These are phyloP conservation scores for Pseudogymnoascus sp. DNA, from an alignment of 2,329 filamentous ascomycete species.

Conservation along the genomic window DNA sequence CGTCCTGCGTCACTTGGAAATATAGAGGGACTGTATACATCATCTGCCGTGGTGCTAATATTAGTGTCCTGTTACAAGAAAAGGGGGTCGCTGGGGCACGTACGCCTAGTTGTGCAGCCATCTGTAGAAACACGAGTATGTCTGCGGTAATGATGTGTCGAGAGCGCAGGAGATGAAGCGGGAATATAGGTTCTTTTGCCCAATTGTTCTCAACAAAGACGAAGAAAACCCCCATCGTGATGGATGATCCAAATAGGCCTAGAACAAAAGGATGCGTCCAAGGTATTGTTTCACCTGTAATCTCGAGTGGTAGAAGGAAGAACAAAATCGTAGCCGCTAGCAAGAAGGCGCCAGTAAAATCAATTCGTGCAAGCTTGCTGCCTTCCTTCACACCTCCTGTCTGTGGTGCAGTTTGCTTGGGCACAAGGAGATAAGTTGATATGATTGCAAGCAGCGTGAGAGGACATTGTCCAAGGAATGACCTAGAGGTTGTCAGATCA, in stretches of 20 bases:
- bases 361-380: constrained; percentile 41
- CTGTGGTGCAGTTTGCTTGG: constrained; percentile 10
- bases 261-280: constrained; percentile 31
- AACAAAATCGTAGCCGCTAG: constrained; percentile 36
- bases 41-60: constrained; percentile 30
- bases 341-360: constrained; percentile 47
- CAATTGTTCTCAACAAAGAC: constrained; percentile 31
- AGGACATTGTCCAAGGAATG: not conserved
- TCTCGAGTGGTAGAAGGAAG: constrained; percentile 39
- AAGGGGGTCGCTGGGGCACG: constrained; percentile 19
- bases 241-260: constrained; percentile 25
- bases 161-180: constrained; percentile 43
- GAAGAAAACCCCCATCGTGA: constrained; percentile 21
- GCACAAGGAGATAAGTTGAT: constrained; percentile 7
- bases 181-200: constrained; percentile 49
- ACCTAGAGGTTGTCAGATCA: not conserved
- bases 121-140: constrained; percentile 43
- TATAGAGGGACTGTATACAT: constrained; percentile 62
- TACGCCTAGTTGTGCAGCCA: constrained; percentile 49
- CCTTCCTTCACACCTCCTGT: constrained; percentile 9
- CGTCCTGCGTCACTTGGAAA: constrained; percentile 54
- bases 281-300: constrained; percentile 36
- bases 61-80: not conserved
- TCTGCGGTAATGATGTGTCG: constrained; percentile 46
- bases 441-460: constrained; percentile 12